Conservation (phyloP, 2,329 filamentous ascomycete genomes). For the Endoconidiophora laricicola region DNA sequence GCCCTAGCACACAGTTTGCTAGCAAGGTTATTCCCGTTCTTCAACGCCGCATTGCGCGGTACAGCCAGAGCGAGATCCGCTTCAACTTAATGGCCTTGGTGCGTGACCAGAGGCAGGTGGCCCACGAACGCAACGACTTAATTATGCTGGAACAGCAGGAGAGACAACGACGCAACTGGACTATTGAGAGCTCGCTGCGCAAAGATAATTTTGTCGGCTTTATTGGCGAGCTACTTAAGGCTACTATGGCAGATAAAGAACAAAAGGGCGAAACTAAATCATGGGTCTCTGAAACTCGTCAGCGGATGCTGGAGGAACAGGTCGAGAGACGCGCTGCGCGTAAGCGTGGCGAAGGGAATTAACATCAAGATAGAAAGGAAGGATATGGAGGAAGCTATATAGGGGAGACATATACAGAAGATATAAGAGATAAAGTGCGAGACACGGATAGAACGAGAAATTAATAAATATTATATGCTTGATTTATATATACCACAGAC, state of each 20-base stretch:
- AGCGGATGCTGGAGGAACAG: slow-evolving; percentile 24
- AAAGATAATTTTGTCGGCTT: slow-evolving; percentile 95
- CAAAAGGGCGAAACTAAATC: slow-evolving; percentile 42
- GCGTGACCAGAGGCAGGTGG: slow-evolving; percentile 60
- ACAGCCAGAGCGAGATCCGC: slow-evolving; percentile 73
- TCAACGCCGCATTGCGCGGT: slow-evolving; percentile 65
- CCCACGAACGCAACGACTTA: slow-evolving; percentile 64
- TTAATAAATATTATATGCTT: too few relatives aligned
- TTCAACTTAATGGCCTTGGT: slow-evolving; percentile 95
- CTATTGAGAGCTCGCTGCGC: slow-evolving; percentile 84
- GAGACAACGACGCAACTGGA: slow-evolving; percentile 70
- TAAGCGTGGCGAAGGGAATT: too few relatives aligned
- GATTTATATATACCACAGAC: too few relatives aligned
- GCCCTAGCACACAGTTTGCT: slow-evolving; percentile 55
- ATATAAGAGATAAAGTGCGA: too few relatives aligned
- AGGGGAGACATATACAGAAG: too few relatives aligned
- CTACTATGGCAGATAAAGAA: slow-evolving; percentile 61
- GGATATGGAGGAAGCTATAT: too few relatives aligned
- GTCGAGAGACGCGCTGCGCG: too few relatives aligned
- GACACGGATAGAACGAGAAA: too few relatives aligned
- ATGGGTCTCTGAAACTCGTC: slow-evolving; percentile 56
- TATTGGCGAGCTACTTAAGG: slow-evolving; percentile 76
- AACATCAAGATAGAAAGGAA: too few relatives aligned
- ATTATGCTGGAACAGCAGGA: slow-evolving; percentile 68
- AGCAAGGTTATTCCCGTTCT: slow-evolving; percentile 73